Base-by-base conservation (phyloP, 2,329 filamentous ascomycete genomes). In the Colletotrichum scovillei region DNA sequence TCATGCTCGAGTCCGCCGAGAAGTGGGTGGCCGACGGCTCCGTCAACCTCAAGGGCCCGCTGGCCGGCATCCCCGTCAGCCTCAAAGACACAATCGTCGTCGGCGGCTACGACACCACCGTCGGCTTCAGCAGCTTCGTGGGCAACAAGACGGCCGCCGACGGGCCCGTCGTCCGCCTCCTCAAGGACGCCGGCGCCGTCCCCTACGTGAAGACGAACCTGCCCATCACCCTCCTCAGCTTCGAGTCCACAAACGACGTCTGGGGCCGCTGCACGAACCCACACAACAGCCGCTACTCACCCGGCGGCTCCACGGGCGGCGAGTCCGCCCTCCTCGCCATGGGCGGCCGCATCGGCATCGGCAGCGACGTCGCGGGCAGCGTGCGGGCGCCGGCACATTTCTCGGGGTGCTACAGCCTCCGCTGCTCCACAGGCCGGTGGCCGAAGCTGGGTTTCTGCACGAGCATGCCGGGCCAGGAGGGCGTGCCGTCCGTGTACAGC, bases 181-280 rank as follows among this genome's bases (percentile, higher is more conserved):
- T 98, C 64, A 97, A 97, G 79, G 93, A 97, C 80, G 94, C 95
- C 2, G 94, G 95, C 26, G 95, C 95, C 0, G 88, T 98, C 2
- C 95, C 95, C 0, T 98, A 97, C 80, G 94, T 95, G 75, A 98
- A 98, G 86, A 98, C 95, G 0, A 97, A 97, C 75, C 81, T 97
- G 2, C 96, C 95, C 5, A 93, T 96, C 69, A 97, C 95, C 0
- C 88, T 98, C 1, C 87, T 97, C 53, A 95, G 93, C 70, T 97
- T 97, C 78, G 95, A 97, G 82, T 95, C 93, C 19, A 90, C 91
- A 67, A 91, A 91, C 78, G 89, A 89, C 74, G 86, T 98, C 24
- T 98, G 95, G 94, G 95, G 96, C 9, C 89, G 91, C 38, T 92
- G 89, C 76, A 92, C 89, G 19, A 98, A 98, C 80, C 95, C 95